Evolutionary conservation across 2,329 filamentous ascomycete species (phyloP), one percentile per base, ranked within the genome.

Genomic region (Arthrobotrys entomopaga): DNA sequence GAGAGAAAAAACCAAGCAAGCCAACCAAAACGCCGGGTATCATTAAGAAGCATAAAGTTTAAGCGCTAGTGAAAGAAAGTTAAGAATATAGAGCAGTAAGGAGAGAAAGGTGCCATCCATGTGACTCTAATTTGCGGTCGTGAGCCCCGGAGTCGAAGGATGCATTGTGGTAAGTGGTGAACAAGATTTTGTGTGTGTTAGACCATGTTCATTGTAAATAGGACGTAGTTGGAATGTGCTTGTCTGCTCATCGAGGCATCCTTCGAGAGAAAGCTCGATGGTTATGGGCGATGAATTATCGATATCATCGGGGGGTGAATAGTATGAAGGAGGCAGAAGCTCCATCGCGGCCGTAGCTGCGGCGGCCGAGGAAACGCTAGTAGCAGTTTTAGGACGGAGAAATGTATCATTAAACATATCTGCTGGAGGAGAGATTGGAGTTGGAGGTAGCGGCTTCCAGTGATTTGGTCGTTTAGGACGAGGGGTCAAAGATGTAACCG

Each of bases 401-500:
- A 74, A 73, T 24, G 42, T 73, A 19, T 67, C 50, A n/a, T 16
- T 38, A 10, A 74, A 48, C 40, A 59, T 59, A 22, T 67, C 63
- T 7, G 70, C 63, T 16, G 70, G 70, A 46, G 70, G 70, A 5
- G 63, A 67, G 11, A 61, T 57, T 43, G 70, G 71, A 13, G 71
- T 69, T 38, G 71, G 71, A 46, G 71, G 71, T n/a, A 75, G 57
- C 1, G 71, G 71, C 24, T 75, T 75, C 71, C 71, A 75, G 19
- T 75, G 64, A 16, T 75, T 75, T 46, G 63, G 52, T 20, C 56
- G 53, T 26, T 57, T 58, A 19, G 71, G 71, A 6, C 65, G 64
- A 52, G 71, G 71, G 11, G 58, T 65, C 34, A 75, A 46, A 13
- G 65, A 67, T 20, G 71, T 70, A 8, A 69, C 63, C 15, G 71